phyloP scores from a whole-genome alignment of 148 eudicot species.

The Chenopodium suecicum region DNA sequence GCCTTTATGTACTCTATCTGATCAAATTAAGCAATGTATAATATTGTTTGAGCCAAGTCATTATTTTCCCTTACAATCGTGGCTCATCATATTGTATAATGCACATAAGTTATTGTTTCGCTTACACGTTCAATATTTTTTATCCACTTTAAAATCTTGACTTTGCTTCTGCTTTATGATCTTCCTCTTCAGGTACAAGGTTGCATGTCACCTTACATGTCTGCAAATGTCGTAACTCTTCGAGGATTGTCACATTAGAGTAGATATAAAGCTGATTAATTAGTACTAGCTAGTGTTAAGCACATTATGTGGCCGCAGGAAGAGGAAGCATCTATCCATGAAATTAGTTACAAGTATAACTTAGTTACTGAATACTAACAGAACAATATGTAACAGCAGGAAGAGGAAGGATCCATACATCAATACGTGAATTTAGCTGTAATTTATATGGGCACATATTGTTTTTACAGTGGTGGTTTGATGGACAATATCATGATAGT shows the following conservation, averaged over 20 bases:
- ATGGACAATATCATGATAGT: neutral
- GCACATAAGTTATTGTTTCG: too few relatives aligned
- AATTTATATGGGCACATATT: neutral
- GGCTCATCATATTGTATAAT: too few relatives aligned
- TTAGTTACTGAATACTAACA: too few relatives aligned
- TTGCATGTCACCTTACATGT: constrained; percentile 79
- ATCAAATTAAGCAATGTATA: too few relatives aligned
- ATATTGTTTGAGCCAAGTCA: too few relatives aligned
- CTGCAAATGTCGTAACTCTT: constrained; percentile 49
- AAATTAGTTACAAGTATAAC: too few relatives aligned
- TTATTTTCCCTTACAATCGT: too few relatives aligned
- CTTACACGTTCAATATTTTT: too few relatives aligned
- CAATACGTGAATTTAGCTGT: neutral
- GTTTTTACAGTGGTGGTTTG: neutral
- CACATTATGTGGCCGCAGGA: neutral
- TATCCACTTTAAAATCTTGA: too few relatives aligned
- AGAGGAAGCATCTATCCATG: neutral
- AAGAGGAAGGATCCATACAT: too few relatives aligned
- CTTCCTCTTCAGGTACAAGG: constrained; percentile 59
- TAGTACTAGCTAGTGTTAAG: neutral
- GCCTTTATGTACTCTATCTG: neutral
- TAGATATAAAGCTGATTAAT: neutral
- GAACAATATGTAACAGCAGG: too few relatives aligned
- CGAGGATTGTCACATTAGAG: too few relatives aligned
- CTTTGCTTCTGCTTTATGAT: neutral